Evolutionary conservation across 2,329 filamentous ascomycete species (phyloP).

Genomic region (Paracoccidioides brasiliensis): DNA sequence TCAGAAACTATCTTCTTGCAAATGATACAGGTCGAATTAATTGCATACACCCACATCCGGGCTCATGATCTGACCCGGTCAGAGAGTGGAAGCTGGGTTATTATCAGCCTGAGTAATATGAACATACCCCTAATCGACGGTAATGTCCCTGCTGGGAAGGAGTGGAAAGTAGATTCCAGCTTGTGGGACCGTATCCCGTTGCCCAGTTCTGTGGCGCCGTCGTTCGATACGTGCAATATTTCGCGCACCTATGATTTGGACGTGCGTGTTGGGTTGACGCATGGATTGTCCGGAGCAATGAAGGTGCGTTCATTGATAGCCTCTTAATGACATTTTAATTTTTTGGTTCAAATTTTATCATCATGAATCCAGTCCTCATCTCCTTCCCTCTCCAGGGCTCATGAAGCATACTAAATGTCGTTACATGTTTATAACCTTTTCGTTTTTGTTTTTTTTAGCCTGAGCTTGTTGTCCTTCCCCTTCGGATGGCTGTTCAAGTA

Average conservation of each 20-base stretch:
- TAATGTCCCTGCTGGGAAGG: slow-evolving; percentile 47
- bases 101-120: slow-evolving; percentile 60
- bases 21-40: slow-evolving; percentile 67
- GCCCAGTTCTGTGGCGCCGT: slow-evolving; percentile 76
- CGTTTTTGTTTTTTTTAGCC: slow-evolving; percentile 29
- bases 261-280: slow-evolving; percentile 63
- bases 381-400: too few species aligned
- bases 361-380: not conserved
- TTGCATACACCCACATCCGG: slow-evolving; percentile 65
- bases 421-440: slow-evolving; percentile 2
- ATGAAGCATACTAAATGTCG: not conserved
- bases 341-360: not conserved
- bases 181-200: slow-evolving; percentile 62
- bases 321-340: not conserved
- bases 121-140: slow-evolving; percentile 52
- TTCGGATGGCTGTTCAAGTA: slow-evolving; percentile 66
- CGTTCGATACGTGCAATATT: slow-evolving; percentile 82
- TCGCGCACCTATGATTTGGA: slow-evolving; percentile 71
- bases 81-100: slow-evolving; percentile 62
- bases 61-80: slow-evolving; percentile 61
- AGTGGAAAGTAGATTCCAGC: slow-evolving; percentile 54
- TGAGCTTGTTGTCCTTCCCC: slow-evolving; percentile 65
- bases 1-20: slow-evolving; percentile 60
- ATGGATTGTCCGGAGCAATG: slow-evolving; percentile 46
- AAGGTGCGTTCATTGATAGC: slow-evolving; percentile 29